Conservation (phyloP, 192 early-diverging fungal genomes). For the Coemansia sp. region DNA sequence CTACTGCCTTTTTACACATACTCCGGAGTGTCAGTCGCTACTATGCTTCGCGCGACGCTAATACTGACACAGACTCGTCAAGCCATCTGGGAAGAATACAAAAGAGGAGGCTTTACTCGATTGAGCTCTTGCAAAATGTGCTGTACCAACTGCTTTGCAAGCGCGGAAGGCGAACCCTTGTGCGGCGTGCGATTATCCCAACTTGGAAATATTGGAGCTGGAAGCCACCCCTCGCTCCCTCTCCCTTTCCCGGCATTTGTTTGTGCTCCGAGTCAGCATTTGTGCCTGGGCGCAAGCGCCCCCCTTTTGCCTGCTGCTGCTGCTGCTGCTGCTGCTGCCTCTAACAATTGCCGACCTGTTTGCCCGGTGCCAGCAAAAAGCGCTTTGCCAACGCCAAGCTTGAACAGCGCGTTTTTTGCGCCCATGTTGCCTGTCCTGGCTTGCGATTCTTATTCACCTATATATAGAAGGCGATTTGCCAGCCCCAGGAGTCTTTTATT, state of each 20-base stretch:
- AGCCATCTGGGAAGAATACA: no score
- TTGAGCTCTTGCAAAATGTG: not conserved
- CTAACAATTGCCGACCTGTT: not conserved
- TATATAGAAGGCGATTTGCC: not conserved
- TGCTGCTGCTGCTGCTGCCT: no score
- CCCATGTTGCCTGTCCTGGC: not conserved
- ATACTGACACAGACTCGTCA: no score
- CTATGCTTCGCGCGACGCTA: not conserved
- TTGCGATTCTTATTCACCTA: not conserved
- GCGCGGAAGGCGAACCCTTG: not conserved
- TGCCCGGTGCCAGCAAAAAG: constrained; percentile 4
- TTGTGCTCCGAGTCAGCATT: constrained; percentile 5
- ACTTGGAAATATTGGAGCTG: no score
- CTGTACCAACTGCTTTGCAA: not conserved
- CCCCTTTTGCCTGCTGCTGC: no score
- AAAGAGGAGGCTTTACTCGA: not conserved
- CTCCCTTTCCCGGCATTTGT: not conserved
- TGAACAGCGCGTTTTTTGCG: no score
- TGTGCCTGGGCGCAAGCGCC: not conserved
- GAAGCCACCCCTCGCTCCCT: not conserved
- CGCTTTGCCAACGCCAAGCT: not conserved
- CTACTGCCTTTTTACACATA: not conserved
- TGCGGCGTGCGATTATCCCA: not conserved
- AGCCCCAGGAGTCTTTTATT: not conserved
- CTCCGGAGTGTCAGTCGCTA: not conserved